A percentile compares a stretch with the other conserved stretches of the same genome.
Evolutionary conservation across 257 asterid species (phyloP).

Genomic region (Plantago ovata): DNA sequence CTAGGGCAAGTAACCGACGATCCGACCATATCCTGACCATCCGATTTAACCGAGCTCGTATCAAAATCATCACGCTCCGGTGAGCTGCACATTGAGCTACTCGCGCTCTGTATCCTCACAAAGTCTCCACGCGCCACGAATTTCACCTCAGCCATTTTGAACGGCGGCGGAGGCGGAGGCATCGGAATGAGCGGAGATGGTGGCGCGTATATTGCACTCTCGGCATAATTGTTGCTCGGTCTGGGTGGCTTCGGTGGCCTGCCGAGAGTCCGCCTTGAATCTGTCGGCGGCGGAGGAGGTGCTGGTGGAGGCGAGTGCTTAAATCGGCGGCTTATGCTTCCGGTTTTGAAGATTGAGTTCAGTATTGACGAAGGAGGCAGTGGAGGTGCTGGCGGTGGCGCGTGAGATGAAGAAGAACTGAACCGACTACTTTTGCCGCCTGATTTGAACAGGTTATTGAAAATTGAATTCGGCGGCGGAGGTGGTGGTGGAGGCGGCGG

Average conservation of each 20-base stretch:
- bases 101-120: constrained; percentile 51
- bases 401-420: constrained; percentile 4
- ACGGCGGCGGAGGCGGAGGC: constrained; percentile 77
- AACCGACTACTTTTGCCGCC: constrained; percentile 55
- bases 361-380: constrained; percentile 63
- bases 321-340: constrained; percentile 54
- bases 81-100: constrained; percentile 67
- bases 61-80: constrained; percentile 74
- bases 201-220: constrained; percentile 38
- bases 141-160: constrained; percentile 48
- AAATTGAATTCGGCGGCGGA: constrained; percentile 65
- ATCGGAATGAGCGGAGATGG: constrained; percentile 60
- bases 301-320: constrained; percentile 38
- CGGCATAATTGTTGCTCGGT: constrained; percentile 27
- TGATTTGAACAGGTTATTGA: constrained; percentile 58
- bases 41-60: constrained; percentile 45
- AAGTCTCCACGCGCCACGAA: constrained; percentile 58
- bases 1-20: constrained; percentile 72
- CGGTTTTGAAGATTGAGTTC: constrained; percentile 53
- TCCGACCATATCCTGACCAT: constrained; percentile 48
- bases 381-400: constrained; percentile 54
- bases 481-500: constrained; percentile 65
- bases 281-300: constrained; percentile 22
- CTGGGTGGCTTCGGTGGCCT: constrained; percentile 71
- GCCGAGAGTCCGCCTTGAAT: constrained; percentile 23